Evolutionary conservation across 2,329 filamentous ascomycete genomes (phyloP).

Genomic region (Bipolaris bicolor): DNA sequence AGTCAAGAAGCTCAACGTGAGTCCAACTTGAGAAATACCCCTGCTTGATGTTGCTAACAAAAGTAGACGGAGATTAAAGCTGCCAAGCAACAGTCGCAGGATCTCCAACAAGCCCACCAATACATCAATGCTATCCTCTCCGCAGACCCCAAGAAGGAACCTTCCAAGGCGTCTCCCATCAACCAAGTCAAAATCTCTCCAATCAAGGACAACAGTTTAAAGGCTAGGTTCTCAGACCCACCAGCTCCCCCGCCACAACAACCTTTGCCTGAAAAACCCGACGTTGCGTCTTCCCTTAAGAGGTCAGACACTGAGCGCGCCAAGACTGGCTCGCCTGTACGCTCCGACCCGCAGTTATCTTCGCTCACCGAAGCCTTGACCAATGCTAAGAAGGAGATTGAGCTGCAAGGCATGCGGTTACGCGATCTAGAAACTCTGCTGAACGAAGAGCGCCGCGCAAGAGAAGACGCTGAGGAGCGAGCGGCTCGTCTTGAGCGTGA

Average conservation of each 20-base stretch:
- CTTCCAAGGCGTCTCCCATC: constrained; percentile 52
- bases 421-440: constrained; percentile 81
- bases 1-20: constrained; percentile 82
- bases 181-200: constrained; percentile 54
- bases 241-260: constrained; percentile 93
- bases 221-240: constrained; percentile 87
- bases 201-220: constrained; percentile 67
- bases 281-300: constrained; percentile 71
- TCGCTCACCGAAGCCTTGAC: constrained; percentile 85
- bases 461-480: constrained; percentile 82
- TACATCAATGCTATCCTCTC: constrained; percentile 79
- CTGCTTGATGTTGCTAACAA: constrained; percentile 19
- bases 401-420: constrained; percentile 79
- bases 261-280: constrained; percentile 90
- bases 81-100: constrained; percentile 84
- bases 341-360: constrained; percentile 75
- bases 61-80: constrained; percentile 84
- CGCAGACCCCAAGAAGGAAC: constrained; percentile 67
- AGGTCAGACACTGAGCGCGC: constrained; percentile 77
- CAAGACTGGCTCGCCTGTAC: constrained; percentile 66
- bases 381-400: constrained; percentile 83
- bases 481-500: constrained; percentile 73
- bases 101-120: constrained; percentile 80
- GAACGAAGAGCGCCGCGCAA: constrained; percentile 77
- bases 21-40: constrained; percentile 42